Percentiles rank a stretch among this genome's conserved stretches.
Evolutionary conservation across 2,329 filamentous ascomycete species (phyloP).

Genomic region (Colletotrichum noveboracense): DNA sequence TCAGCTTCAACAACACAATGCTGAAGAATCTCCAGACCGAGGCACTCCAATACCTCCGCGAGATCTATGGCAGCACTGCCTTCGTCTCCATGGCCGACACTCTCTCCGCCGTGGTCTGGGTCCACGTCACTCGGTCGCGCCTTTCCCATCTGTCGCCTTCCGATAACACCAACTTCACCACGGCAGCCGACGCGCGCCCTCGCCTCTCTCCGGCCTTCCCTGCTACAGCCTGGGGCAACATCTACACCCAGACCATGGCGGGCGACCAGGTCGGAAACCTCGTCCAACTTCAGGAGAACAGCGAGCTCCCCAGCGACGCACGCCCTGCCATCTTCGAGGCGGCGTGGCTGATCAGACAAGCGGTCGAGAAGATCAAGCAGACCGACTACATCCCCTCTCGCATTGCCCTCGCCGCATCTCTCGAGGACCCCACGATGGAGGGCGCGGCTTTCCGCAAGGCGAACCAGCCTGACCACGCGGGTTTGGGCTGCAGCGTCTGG

Average conservation of each 20-base stretch:
- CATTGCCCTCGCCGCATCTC: neutral
- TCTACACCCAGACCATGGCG: constrained; percentile 2
- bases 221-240: neutral
- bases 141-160: neutral
- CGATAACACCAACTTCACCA: constrained; percentile 1
- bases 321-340: neutral
- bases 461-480: neutral
- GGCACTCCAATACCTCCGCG: neutral
- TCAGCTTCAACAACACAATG: neutral
- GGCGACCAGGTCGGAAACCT: neutral
- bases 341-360: neutral
- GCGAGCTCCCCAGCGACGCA: neutral
- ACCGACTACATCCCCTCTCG: neutral
- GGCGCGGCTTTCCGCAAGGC: neutral
- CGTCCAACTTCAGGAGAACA: neutral
- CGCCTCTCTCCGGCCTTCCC: neutral
- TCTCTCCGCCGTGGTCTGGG: constrained; percentile 3
- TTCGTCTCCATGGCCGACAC: neutral
- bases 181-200: neutral
- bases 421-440: neutral
- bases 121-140: neutral
- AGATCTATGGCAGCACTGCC: neutral
- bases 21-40: neutral
- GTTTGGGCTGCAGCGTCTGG: constrained; percentile 10
- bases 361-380: neutral